Base-by-base conservation (phyloP, 2,329 filamentous ascomycete species). In the Colletotrichum sp. region DNA sequence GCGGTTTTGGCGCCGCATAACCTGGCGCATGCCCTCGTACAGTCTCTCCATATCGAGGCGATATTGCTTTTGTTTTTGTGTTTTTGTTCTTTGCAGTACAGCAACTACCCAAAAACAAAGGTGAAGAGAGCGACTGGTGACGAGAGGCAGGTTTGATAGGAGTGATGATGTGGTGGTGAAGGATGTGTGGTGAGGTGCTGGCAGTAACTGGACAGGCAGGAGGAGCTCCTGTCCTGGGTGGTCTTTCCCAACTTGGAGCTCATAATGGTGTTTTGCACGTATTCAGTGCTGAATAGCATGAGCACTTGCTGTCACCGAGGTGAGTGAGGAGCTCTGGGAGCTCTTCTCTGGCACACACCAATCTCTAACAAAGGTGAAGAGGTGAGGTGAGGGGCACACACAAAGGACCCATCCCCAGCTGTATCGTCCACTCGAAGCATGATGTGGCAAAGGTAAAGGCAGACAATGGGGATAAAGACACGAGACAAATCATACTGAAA, bases 1-100 rank as follows among this genome's bases (percentile, higher is more conserved):
- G 27, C 69, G 69, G 22, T 73, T 75, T 7, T 58, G 69, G 32
- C 62, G 70, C 25, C 70, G 69, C 73, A 75, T 58, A 27, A 73
- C n/a, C 15, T 52, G 73, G 32, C 73, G 73, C 43, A 75, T 75
- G 32, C 69, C 56, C 28, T 73, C 32, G 32, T 75, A 75, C n/a
- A 75, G 27, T 8, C 22, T 27, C 39, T 64, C 69, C 73, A 75
- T 64, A 9, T 48, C 32, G 36, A 5, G 8, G 15, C 1, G 22
- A 32, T 65, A 25, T 18, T 15, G 34, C n/a, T 56, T 28, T 13
- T 32, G 22, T 27, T 67, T 52, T 52, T 52, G 43, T 48, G 43
- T 13, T 48, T 48, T 48, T 8, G 4, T 52, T 22, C n/a, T 52
- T 56, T 52, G n/a, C 22, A n/a, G 36, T 71, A 36, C 22, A n/a